These are phyloP conservation scores for Cercospora brassicicola DNA, from an alignment of 2,329 filamentous ascomycete genomes.

Conservation along the genomic window DNA sequence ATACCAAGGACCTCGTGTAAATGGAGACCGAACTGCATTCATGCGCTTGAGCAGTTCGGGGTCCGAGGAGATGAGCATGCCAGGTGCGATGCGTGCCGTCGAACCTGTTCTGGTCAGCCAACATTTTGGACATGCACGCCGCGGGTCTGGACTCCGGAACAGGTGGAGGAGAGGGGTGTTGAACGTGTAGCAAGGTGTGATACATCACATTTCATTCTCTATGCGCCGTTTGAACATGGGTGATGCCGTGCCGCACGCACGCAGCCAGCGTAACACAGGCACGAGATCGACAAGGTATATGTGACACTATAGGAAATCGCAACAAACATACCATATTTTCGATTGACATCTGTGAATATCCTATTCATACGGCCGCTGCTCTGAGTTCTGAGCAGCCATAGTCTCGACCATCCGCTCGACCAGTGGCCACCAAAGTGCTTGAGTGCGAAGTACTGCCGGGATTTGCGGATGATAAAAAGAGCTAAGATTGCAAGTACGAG, in stretches of 20 bases:
- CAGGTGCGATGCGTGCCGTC: constrained; percentile 42
- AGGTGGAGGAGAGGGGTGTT: neutral
- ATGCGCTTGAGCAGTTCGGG: constrained; percentile 42
- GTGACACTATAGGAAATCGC: neutral
- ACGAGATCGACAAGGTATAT: neutral
- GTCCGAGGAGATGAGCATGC: constrained; percentile 42
- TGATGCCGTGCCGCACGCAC: neutral
- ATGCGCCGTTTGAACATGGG: neutral
- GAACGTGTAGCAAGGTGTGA: neutral
- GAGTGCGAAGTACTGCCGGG: constrained; percentile 38
- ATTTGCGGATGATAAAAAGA: constrained; percentile 30
- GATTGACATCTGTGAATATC: constrained; percentile 41
- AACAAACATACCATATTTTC: constrained; percentile 38
- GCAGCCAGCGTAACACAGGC: neutral
- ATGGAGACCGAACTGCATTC: constrained; percentile 42
- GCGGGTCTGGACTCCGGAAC: neutral
- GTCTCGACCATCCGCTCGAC: constrained; percentile 41
- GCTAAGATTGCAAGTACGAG: constrained; percentile 30
- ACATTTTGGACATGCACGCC: neutral
- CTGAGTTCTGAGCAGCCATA: constrained; percentile 43
- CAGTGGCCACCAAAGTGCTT: constrained; percentile 43
- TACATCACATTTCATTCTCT: neutral
- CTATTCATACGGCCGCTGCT: constrained; percentile 43
- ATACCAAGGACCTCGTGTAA: constrained; percentile 42
- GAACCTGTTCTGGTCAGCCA: constrained; percentile 33